Conservation (phyloP, 78 protist genomes). For the Isochrysis galbana region DNA sequence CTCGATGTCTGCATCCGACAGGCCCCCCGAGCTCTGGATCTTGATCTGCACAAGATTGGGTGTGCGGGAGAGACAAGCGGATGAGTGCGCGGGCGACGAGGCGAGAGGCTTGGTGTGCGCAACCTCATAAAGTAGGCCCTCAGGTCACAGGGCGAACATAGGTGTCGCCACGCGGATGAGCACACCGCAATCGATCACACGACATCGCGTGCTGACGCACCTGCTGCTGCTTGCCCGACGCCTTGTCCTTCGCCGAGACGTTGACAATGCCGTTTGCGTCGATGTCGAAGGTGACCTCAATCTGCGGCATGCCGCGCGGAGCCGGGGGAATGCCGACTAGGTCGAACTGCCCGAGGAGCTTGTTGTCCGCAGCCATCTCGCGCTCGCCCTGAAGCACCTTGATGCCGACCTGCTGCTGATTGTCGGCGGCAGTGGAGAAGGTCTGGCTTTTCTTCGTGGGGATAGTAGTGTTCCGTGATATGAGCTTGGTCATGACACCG, state of each 20-base stretch:
- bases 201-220: neutral
- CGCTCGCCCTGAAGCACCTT: slow-evolving; percentile 99
- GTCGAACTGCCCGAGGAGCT: slow-evolving; percentile 90
- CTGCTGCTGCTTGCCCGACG: slow-evolving; percentile 87
- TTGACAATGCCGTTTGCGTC: slow-evolving; percentile 91
- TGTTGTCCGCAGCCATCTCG: slow-evolving; percentile 95
- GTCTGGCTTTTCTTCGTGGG: slow-evolving; percentile 90
- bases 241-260: slow-evolving; percentile 95
- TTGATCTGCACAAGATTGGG: too few species aligned
- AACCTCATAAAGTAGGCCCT: too few species aligned
- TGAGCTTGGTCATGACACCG: slow-evolving; percentile 87
- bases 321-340: slow-evolving; percentile 96
- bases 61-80: slow-evolving; percentile 90
- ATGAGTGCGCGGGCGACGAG: too few species aligned
- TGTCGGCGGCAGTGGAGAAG: slow-evolving; percentile 98
- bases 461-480: slow-evolving; percentile 91
- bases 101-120: too few species aligned
- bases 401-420: slow-evolving; percentile 97
- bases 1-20: slow-evolving; percentile 89
- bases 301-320: slow-evolving; percentile 94
- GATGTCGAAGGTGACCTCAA: slow-evolving; percentile 91
- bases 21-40: slow-evolving; percentile 92
- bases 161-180: slow-evolving; percentile 78
- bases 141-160: too few species aligned
- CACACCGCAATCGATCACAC: neutral